Percentiles rank a stretch among this genome's conserved stretches.
Evolutionary conservation across 1,284 basidiomycete genomes (phyloP).

Genomic region (Flammula alnicola): DNA sequence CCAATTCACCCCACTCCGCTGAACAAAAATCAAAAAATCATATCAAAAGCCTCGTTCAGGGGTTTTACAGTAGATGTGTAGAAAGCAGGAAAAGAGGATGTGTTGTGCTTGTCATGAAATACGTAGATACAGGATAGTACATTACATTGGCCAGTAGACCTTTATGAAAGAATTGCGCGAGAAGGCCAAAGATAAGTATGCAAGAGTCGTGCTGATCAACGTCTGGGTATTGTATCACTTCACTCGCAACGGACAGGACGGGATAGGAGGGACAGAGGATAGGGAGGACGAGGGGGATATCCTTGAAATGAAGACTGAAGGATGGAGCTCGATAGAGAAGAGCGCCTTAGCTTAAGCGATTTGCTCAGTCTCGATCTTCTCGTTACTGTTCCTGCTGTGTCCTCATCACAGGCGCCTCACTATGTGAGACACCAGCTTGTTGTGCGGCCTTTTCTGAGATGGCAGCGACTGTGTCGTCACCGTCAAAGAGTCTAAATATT

Average conservation of each 20-base stretch:
- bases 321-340: neutral
- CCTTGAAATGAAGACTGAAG: too few species aligned
- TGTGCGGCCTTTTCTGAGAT: conserved; percentile 27
- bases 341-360: conserved; percentile 6
- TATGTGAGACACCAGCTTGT: conserved; percentile 17
- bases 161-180: too few species aligned
- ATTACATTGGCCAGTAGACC: conserved; percentile 1
- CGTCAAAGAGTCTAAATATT: conserved; percentile 41
- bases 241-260: neutral
- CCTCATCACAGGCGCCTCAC: neutral
- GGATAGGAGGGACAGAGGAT: neutral
- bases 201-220: neutral
- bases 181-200: too few species aligned
- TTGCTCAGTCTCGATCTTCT: conserved; percentile 16
- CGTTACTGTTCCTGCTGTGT: conserved; percentile 15
- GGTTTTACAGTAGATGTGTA: neutral
- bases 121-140: neutral
- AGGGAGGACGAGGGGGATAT: neutral
- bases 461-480: conserved; percentile 35
- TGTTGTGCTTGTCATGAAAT: neutral
- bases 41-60: neutral
- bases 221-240: neutral
- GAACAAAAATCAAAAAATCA: too few species aligned
- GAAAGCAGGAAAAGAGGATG: neutral
- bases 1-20: too few species aligned